These are phyloP conservation scores for Phoma sp. DNA, from an alignment of 2,329 filamentous ascomycete genomes.

Conservation along the genomic window DNA sequence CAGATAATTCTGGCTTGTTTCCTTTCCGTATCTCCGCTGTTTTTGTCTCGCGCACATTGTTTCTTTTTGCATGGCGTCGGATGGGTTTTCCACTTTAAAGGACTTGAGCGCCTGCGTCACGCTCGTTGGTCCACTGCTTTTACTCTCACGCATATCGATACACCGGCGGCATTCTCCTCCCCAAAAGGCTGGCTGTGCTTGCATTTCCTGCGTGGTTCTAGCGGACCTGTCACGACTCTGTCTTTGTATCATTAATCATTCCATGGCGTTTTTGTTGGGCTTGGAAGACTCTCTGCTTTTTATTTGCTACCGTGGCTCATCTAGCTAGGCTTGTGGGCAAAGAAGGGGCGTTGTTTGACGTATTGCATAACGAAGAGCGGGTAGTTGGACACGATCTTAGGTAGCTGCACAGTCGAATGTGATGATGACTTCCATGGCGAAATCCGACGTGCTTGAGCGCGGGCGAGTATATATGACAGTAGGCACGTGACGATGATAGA, in stretches of 20 bases:
- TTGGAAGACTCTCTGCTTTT: conserved; percentile 16
- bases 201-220: conserved; percentile 19
- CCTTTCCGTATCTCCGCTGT: conserved; percentile 7
- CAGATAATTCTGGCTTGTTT: conserved; percentile 10
- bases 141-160: conserved; percentile 15
- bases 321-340: conserved; percentile 14
- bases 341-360: conserved; percentile 34
- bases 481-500: background rate
- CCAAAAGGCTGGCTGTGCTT: conserved; percentile 39
- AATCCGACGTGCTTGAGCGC: background rate
- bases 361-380: conserved; percentile 41
- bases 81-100: conserved; percentile 20
- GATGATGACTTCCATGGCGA: conserved; percentile 13
- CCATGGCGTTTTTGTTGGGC: conserved; percentile 13
- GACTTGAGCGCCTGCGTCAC: conserved; percentile 32
- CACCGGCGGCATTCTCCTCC: conserved; percentile 33
- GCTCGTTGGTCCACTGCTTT: conserved; percentile 38
- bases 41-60: conserved; percentile 15
- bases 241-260: conserved; percentile 19
- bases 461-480: background rate
- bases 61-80: conserved; percentile 45
- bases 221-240: conserved; percentile 15
- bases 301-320: conserved; percentile 13
- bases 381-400: conserved; percentile 15
- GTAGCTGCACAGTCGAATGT: conserved; percentile 18